These are phyloP conservation scores for Platanthera zijinensis DNA, from an alignment of 106 monocot genomes.

Conservation along the genomic window DNA sequence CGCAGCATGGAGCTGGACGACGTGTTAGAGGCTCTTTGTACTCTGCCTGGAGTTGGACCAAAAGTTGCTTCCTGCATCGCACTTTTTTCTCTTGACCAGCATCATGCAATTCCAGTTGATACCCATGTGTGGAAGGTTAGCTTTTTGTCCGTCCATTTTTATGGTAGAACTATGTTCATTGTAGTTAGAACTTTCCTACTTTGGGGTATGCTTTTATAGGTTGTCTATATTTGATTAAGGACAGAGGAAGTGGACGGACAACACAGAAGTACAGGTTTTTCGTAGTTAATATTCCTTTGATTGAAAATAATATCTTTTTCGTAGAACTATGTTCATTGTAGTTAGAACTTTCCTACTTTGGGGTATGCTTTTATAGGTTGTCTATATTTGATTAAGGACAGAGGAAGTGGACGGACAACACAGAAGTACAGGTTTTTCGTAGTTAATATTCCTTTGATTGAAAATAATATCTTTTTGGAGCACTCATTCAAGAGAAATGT, in stretches of 20 bases:
- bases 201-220: not conserved
- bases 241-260: not conserved
- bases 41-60: slow-evolving; percentile 93
- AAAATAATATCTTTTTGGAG: not conserved
- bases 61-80: slow-evolving; percentile 97
- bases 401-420: not conserved
- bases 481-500: not conserved
- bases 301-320: not conserved
- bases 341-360: not conserved
- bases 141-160: not conserved
- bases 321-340: not conserved
- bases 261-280: not conserved
- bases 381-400: not conserved
- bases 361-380: not conserved
- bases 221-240: not conserved
- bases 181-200: not conserved
- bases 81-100: slow-evolving; percentile 95
- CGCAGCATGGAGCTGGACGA: slow-evolving; percentile 55
- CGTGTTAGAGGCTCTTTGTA: slow-evolving; percentile 71
- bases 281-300: not conserved
- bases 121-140: slow-evolving; percentile 95
- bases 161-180: not conserved
- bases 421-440: not conserved
- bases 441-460: not conserved
- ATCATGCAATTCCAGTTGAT: slow-evolving; percentile 97